Conservation (phyloP, 108 stramenopile species). For the Epipyxis sp. region DNA sequence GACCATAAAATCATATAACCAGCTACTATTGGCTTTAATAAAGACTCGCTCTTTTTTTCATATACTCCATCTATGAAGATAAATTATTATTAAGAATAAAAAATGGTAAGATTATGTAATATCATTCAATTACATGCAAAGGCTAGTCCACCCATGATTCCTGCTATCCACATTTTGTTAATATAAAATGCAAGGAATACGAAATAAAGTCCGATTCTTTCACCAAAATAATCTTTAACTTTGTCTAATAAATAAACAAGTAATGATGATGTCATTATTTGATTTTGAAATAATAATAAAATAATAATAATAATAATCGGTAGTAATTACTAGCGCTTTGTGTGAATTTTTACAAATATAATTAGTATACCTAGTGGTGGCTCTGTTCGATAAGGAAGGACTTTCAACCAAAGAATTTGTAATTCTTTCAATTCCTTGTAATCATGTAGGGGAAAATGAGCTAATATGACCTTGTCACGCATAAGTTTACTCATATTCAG, state of each 20-base stretch:
- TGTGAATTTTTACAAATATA: no score
- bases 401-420: slow-evolving; percentile 37
- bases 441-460: slow-evolving; percentile 50
- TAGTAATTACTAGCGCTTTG: no score
- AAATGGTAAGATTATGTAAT: not conserved
- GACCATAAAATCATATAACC: not conserved
- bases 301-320: no score
- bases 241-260: no score
- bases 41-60: no score
- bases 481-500: slow-evolving; percentile 22
- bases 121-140: not conserved
- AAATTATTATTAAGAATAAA: no score
- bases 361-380: no score
- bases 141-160: not conserved
- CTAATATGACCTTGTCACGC: slow-evolving; percentile 29
- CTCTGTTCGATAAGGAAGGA: no score
- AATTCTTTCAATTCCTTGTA: slow-evolving; percentile 37
- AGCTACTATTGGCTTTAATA: no score
- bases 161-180: not conserved
- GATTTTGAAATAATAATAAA: no score
- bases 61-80: no score
- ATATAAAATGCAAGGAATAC: slow-evolving; percentile 39
- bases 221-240: slow-evolving; percentile 53
- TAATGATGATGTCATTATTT: no score
- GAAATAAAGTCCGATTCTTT: slow-evolving; percentile 54